Conservation (phyloP, 1,139 yeast genomes). For the Pichiaceae sp. region DNA sequence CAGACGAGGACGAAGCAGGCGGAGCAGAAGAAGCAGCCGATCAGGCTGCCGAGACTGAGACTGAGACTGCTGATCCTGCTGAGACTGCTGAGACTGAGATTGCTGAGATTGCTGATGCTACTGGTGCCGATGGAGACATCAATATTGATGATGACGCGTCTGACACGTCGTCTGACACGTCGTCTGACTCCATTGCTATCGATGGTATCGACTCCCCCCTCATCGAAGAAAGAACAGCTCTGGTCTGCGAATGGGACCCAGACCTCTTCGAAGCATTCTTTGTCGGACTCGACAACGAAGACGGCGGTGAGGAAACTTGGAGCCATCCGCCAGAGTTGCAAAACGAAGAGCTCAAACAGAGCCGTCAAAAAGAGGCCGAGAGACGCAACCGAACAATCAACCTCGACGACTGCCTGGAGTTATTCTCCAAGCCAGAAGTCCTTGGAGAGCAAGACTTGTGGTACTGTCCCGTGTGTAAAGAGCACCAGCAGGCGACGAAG, state of each 20-base stretch:
- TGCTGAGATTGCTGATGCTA: constrained; percentile 2
- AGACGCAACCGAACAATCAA: constrained; percentile 43
- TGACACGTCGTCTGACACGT: background rate
- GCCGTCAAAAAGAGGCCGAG: constrained; percentile 26
- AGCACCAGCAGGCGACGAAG: constrained; percentile 85
- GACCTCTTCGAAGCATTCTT: constrained; percentile 43
- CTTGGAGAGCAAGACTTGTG: constrained; percentile 86
- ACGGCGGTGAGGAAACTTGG: constrained; percentile 44
- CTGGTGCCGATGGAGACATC: background rate
- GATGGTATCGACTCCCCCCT: constrained; percentile 10
- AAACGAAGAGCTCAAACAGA: constrained; percentile 42
- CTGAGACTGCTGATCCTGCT: background rate
- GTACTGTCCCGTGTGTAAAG: constrained; percentile 89
- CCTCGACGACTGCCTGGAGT: constrained; percentile 64
- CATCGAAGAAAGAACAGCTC: constrained; percentile 33
- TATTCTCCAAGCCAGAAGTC: constrained; percentile 77
- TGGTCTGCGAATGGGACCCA: constrained; percentile 68
- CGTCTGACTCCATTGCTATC: background rate
- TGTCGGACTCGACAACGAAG: constrained; percentile 30
- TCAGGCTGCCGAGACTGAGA: constrained; percentile 5
- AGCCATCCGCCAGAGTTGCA: constrained; percentile 38
- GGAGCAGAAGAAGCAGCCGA: background rate
- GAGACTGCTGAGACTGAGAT: constrained; percentile 3
- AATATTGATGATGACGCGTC: background rate
- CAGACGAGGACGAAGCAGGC: background rate